These are phyloP conservation scores for Raphanus raphanistrum DNA, from an alignment of 345 rosid genomes.

Conservation along the genomic window DNA sequence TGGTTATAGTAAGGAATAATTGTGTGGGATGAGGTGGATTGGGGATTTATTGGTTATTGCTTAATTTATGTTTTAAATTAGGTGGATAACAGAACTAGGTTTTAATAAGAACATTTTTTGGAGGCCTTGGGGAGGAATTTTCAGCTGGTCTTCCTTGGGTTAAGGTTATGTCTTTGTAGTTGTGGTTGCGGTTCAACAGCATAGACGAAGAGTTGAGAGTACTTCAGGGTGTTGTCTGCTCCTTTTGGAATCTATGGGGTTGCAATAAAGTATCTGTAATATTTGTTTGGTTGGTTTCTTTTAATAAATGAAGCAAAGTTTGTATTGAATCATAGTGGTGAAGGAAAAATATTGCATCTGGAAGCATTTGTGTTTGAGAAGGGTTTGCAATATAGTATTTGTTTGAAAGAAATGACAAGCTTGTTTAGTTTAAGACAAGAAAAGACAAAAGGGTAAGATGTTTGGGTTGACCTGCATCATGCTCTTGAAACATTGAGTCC, in stretches of 20 bases:
- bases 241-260: slow-evolving; percentile 26
- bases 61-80: slow-evolving; percentile 1
- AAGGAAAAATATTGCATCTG: background rate
- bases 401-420: background rate
- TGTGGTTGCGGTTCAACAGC: slow-evolving; percentile 11
- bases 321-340: slow-evolving; percentile 6
- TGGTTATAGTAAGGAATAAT: slow-evolving; percentile 27
- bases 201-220: slow-evolving; percentile 23
- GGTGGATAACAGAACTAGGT: background rate
- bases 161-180: slow-evolving; percentile 2
- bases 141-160: slow-evolving; percentile 20
- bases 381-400: background rate
- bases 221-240: slow-evolving; percentile 15
- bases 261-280: slow-evolving; percentile 15
- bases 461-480: background rate
- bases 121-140: slow-evolving; percentile 8
- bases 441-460: background rate
- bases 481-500: background rate
- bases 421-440: background rate
- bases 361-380: background rate
- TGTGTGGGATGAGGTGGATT: slow-evolving; percentile 3
- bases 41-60: background rate
- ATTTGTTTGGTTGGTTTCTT: slow-evolving; percentile 5
- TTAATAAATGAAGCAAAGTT: background rate
- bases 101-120: background rate